Base-by-base conservation (phyloP, 2,329 filamentous ascomycete species). In the Esteya vermicola region DNA sequence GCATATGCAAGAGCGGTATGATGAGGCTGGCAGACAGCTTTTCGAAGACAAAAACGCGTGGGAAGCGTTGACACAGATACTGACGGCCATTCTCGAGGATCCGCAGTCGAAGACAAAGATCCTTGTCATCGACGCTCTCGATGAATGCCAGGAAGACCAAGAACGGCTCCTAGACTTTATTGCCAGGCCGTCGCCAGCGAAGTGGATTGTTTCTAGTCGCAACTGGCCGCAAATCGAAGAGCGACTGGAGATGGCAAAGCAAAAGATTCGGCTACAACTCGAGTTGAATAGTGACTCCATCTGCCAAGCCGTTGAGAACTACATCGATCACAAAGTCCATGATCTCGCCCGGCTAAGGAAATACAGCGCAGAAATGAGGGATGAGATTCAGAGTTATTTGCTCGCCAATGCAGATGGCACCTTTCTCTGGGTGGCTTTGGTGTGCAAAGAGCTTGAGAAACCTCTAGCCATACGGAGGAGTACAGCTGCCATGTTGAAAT, bases 61-160 rank as follows among this genome's bases (percentile, higher is more conserved):
- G 54, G 38, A 52, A 36, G 53, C 54, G 13, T 41, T 68, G 20
- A 55, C 50, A 6, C 45, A 57, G 12, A 58, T 68, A n/a, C 56
- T 70, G 4, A 42, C n/a, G 2, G 47, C 52, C 21, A 63, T 70
- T 12, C 41, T 71, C 1, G 21, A 55, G 33, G 60, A 66, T 39
- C 44, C 50, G 1, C 46, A 23, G 7, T 40, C 62, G 10, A 22
- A 45, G 6, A 48, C 3, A 0, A 54, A 53, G 0, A 59, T 58
- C 45, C 33, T 70, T 4, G 44, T 69, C 3, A 52, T 71, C 26
- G 63, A 70, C 48, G 64, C 60, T 2, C 59, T 71, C 0, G 63
- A 72, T 43, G 64, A 71, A 47, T 70, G 65, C 44, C 30, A 12
- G 7, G 9, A 18, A 13, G 45, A 34, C 26, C 43, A 20, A 7